These are phyloP conservation scores for Penicillium italicum DNA, from an alignment of 2,329 filamentous ascomycete genomes.

Conservation along the genomic window DNA sequence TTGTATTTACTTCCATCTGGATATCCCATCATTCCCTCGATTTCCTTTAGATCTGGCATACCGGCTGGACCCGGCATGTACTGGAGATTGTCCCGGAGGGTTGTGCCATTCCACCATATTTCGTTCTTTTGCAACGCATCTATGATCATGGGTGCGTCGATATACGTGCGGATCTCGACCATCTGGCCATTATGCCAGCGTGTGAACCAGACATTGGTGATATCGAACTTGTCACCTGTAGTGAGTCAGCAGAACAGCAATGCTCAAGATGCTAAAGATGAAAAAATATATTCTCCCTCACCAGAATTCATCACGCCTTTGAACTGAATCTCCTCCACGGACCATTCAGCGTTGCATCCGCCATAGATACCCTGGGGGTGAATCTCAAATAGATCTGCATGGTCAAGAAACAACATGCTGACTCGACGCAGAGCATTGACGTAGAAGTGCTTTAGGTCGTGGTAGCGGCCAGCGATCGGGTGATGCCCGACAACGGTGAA, in stretches of 20 bases:
- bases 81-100: slow-evolving; percentile 25
- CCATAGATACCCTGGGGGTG: slow-evolving; percentile 32
- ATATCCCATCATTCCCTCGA: slow-evolving; percentile 28
- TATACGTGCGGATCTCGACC: slow-evolving; percentile 35
- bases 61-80: slow-evolving; percentile 35
- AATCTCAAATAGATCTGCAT: slow-evolving; percentile 31
- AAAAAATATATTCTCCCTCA: slow-evolving; percentile 8
- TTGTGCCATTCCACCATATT: slow-evolving; percentile 34
- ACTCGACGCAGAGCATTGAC: slow-evolving; percentile 34
- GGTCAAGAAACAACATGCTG: slow-evolving; percentile 26
- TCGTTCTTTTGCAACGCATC: slow-evolving; percentile 33
- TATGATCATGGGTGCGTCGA: slow-evolving; percentile 29
- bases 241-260: neutral
- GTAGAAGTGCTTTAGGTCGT: slow-evolving; percentile 33
- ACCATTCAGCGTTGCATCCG: slow-evolving; percentile 33
- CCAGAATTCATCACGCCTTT: slow-evolving; percentile 34
- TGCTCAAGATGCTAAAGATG: neutral
- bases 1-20: slow-evolving; percentile 29
- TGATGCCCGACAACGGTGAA: slow-evolving; percentile 35
- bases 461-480: slow-evolving; percentile 32
- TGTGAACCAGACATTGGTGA: slow-evolving; percentile 35
- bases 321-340: slow-evolving; percentile 33
- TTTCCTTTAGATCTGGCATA: slow-evolving; percentile 29
- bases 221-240: slow-evolving; percentile 30
- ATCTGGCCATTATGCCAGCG: slow-evolving; percentile 32